These are phyloP conservation scores for Mycena capillaripes DNA, from an alignment of 768 basidiomycete species.

Conservation along the genomic window DNA sequence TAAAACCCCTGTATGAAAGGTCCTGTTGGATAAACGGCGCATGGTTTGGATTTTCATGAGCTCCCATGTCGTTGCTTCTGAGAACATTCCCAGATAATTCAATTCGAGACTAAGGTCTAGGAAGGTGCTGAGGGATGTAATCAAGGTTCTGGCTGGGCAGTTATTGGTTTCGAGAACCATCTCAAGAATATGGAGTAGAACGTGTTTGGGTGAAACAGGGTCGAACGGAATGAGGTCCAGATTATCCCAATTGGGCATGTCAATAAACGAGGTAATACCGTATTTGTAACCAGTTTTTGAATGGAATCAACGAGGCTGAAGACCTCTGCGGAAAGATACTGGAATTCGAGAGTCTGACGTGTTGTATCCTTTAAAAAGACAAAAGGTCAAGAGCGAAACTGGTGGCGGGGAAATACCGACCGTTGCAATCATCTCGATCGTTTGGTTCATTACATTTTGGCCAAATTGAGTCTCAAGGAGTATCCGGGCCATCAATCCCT, in stretches of 20 bases:
- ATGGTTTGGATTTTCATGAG: neutral
- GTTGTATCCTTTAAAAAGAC: neutral
- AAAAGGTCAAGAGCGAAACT: no score
- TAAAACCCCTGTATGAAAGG: neutral
- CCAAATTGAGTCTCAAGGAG: constrained; percentile 19
- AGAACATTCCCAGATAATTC: neutral
- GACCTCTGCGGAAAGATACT: neutral
- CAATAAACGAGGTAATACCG: neutral
- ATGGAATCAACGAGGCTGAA: neutral
- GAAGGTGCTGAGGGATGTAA: neutral
- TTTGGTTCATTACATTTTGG: constrained; percentile 2
- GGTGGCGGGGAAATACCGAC: neutral
- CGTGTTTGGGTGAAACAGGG: no score
- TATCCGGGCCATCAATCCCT: constrained; percentile 16
- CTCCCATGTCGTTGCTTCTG: neutral
- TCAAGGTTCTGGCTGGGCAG: neutral
- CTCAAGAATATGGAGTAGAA: neutral
- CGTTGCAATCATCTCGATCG: constrained; percentile 10
- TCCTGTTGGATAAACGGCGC: neutral
- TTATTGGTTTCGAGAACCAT: neutral
- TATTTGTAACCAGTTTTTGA: neutral
- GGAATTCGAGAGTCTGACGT: neutral
- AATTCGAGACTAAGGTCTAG: neutral
- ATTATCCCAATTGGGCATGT: fast-evolving
- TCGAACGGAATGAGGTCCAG: no score